phyloP scores from a whole-genome alignment of 2,329 filamentous ascomycete species.

The Leptographium galeiforme region DNA sequence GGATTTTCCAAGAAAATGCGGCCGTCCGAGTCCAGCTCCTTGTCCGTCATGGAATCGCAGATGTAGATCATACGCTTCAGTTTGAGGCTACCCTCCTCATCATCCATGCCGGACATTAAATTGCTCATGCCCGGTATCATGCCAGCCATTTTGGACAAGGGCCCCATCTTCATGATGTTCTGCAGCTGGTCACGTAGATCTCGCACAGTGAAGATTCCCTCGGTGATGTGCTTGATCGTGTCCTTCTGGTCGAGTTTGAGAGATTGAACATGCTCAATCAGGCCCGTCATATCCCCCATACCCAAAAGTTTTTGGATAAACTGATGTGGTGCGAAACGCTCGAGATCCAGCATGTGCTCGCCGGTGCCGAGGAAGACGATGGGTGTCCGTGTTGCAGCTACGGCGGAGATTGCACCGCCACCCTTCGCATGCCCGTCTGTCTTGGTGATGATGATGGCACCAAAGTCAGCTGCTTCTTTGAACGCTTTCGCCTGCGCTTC shows the following conservation, averaged over 20 bases:
- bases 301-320: slow-evolving; percentile 90
- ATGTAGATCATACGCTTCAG: slow-evolving; percentile 98
- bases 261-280: slow-evolving; percentile 93
- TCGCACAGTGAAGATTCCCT: slow-evolving; percentile 89
- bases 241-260: slow-evolving; percentile 96
- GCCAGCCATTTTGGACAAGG: slow-evolving; percentile 89
- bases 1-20: slow-evolving; percentile 90
- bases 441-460: slow-evolving; percentile 98
- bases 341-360: slow-evolving; percentile 91
- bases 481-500: slow-evolving; percentile 92
- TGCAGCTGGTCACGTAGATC: slow-evolving; percentile 89
- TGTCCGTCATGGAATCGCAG: slow-evolving; percentile 94
- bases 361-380: slow-evolving; percentile 98
- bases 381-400: slow-evolving; percentile 88
- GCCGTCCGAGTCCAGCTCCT: slow-evolving; percentile 89
- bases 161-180: slow-evolving; percentile 99
- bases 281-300: slow-evolving; percentile 91
- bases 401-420: slow-evolving; percentile 93
- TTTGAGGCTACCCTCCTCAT: slow-evolving; percentile 87
- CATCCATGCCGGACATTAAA: slow-evolving; percentile 92
- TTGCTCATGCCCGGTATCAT: slow-evolving; percentile 95
- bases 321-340: slow-evolving; percentile 81
- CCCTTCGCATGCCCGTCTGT: slow-evolving; percentile 92
- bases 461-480: slow-evolving; percentile 93
- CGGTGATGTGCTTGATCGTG: slow-evolving; percentile 96